Percentiles rank a stretch among this genome's conserved stretches.
Conservation (phyloP, 2,329 filamentous ascomycete species). For the Fusarium beomiforme region DNA sequence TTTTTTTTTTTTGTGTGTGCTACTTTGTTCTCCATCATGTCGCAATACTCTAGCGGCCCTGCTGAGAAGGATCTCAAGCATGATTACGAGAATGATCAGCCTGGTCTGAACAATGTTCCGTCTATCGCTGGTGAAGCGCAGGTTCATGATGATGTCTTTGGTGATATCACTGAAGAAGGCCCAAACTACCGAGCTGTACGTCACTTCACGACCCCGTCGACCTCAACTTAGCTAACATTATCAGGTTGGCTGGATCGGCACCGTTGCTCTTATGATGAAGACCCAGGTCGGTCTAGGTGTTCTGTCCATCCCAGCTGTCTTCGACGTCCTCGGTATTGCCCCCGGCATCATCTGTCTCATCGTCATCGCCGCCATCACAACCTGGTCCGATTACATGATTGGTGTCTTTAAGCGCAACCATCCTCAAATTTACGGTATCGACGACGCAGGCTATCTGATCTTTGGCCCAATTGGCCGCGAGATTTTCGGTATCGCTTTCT, state of each 20-base stretch:
- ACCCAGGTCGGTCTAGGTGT: slow-evolving; percentile 58
- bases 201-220: not conserved
- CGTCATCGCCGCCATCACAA: slow-evolving; percentile 55
- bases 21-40: slow-evolving; percentile 13
- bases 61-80: slow-evolving; percentile 29
- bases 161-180: slow-evolving; percentile 43
- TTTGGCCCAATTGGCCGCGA: slow-evolving; percentile 59
- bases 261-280: slow-evolving; percentile 59
- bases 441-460: slow-evolving; percentile 60
- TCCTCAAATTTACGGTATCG: slow-evolving; percentile 62
- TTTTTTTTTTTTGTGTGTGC: not conserved
- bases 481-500: slow-evolving; percentile 50
- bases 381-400: slow-evolving; percentile 60
- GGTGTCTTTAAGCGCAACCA: slow-evolving; percentile 62
- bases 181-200: slow-evolving; percentile 47
- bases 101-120: not conserved
- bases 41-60: slow-evolving; percentile 18
- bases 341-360: slow-evolving; percentile 58
- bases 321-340: slow-evolving; percentile 57
- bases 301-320: slow-evolving; percentile 58
- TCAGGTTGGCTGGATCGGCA: slow-evolving; percentile 56
- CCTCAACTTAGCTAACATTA: not conserved
- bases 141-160: slow-evolving; percentile 46
- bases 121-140: not conserved
- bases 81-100: slow-evolving; percentile 14